phyloP scores from a whole-genome alignment of 163 green algal species.

The Scenedesmus sp. region DNA sequence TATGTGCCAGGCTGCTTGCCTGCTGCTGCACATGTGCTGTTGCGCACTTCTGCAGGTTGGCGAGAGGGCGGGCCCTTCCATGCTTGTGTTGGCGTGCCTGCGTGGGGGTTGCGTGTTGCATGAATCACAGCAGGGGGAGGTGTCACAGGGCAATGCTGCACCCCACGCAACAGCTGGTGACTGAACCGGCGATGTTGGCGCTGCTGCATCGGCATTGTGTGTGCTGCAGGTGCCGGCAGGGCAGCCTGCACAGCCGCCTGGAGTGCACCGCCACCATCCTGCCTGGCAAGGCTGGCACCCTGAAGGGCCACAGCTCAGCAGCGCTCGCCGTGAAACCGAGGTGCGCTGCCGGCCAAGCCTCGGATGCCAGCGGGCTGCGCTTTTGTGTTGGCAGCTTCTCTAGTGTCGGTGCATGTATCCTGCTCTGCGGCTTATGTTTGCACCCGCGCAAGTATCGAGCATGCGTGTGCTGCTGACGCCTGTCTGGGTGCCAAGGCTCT shows the following conservation, averaged over 20 bases:
- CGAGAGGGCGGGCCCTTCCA: no score
- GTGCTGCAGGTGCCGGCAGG: constrained; percentile 1
- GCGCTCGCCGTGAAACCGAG: constrained; percentile 8
- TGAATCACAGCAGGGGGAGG: no score
- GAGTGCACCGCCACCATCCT: constrained; percentile 45
- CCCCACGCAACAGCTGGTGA: neutral
- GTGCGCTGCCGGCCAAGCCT: neutral
- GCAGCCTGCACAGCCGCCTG: neutral
- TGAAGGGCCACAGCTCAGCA: neutral
- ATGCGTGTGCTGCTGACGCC: neutral
- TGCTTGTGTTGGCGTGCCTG: no score
- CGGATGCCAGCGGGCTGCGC: neutral
- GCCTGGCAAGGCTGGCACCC: neutral
- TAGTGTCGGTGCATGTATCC: no score
- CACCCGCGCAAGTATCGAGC: neutral
- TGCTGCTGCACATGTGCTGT: neutral
- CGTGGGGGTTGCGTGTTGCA: no score
- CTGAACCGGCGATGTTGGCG: neutral
- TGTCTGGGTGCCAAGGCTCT: no score
- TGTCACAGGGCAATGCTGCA: neutral
- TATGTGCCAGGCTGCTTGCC: neutral
- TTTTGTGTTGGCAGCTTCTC: neutral
- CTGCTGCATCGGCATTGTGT: neutral
- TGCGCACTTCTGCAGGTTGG: neutral
- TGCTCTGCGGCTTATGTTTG: neutral